Percentiles rank a stretch among this genome's conserved stretches.
Conservation (phyloP, 2,329 filamentous ascomycete species). For the Diaporthe caulivora region DNA sequence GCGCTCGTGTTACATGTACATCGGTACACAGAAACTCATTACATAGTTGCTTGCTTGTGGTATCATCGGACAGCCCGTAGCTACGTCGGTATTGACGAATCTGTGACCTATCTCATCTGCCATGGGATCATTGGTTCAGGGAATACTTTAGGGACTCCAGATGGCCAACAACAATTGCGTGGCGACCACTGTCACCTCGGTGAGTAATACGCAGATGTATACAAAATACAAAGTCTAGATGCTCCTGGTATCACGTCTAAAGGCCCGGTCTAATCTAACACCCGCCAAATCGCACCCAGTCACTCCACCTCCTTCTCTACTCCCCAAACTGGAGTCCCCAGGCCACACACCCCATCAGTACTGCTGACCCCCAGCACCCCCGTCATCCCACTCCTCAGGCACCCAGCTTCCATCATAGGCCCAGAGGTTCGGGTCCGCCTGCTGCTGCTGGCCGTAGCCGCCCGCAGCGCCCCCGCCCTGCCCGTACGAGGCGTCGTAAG, state of each 20-base stretch:
- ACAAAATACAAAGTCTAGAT: background rate
- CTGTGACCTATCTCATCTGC: background rate
- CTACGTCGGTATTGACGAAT: too few species aligned
- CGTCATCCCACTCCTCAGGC: constrained; percentile 28
- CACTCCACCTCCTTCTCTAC: background rate
- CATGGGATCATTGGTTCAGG: background rate
- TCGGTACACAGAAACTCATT: background rate
- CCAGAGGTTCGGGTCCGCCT: constrained; percentile 17
- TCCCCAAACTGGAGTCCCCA: background rate
- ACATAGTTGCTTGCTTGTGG: fast-evolving
- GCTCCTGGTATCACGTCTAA: constrained; percentile 1
- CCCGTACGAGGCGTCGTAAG: constrained; percentile 19
- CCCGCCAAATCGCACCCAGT: background rate
- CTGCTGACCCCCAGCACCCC: background rate
- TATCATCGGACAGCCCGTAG: background rate
- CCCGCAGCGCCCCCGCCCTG: background rate
- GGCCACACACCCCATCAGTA: background rate
- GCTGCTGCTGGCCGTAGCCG: background rate
- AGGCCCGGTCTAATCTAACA: background rate
- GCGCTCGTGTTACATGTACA: background rate
- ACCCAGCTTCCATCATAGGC: constrained; percentile 16
- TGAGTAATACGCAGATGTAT: background rate
- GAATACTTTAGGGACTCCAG: background rate
- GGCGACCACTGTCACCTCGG: fast-evolving
- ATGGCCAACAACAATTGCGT: too few species aligned